A percentile compares a stretch with the other conserved stretches of the same genome.
phyloP scores from a whole-genome alignment of 768 basidiomycete species.

The Trametes coccinea region DNA sequence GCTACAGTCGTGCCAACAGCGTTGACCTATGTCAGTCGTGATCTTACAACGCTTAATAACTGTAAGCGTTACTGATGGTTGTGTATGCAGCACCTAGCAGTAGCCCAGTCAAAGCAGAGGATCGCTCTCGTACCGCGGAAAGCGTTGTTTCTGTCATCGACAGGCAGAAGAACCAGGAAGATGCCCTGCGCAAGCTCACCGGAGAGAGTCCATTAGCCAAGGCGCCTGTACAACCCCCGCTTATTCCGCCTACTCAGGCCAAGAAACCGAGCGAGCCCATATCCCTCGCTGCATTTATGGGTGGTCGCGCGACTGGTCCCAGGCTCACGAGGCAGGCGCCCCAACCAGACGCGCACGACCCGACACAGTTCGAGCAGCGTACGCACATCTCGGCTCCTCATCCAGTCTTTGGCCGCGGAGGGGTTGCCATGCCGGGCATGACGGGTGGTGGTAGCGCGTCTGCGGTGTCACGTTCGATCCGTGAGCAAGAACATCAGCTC shows the following conservation, averaged over 20 bases:
- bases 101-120: slow-evolving; percentile 27
- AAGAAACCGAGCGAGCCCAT: slow-evolving; percentile 44
- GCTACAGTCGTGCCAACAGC: slow-evolving; percentile 40
- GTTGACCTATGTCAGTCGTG: slow-evolving; percentile 48
- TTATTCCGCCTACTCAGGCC: slow-evolving; percentile 1
- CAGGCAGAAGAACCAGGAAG: slow-evolving; percentile 44
- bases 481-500: slow-evolving; percentile 9
- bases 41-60: not conserved
- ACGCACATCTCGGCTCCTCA: slow-evolving; percentile 51
- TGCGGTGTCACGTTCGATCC: slow-evolving; percentile 14
- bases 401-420: slow-evolving; percentile 74
- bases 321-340: slow-evolving; percentile 71
- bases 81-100: not conserved
- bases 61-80: too few species aligned
- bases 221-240: slow-evolving; percentile 2
- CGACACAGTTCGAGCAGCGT: slow-evolving; percentile 66
- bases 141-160: slow-evolving; percentile 34
- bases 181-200: slow-evolving; percentile 48
- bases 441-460: slow-evolving; percentile 29
- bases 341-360: slow-evolving; percentile 66
- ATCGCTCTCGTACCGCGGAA: slow-evolving; percentile 22
- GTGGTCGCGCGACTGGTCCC: slow-evolving; percentile 74
- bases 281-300: slow-evolving; percentile 81
- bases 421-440: slow-evolving; percentile 78
- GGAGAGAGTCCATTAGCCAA: slow-evolving; percentile 27